These are phyloP conservation scores for Schwanniomyces pseudopolymorphus DNA, from an alignment of 805 yeast species.

Conservation along the genomic window DNA sequence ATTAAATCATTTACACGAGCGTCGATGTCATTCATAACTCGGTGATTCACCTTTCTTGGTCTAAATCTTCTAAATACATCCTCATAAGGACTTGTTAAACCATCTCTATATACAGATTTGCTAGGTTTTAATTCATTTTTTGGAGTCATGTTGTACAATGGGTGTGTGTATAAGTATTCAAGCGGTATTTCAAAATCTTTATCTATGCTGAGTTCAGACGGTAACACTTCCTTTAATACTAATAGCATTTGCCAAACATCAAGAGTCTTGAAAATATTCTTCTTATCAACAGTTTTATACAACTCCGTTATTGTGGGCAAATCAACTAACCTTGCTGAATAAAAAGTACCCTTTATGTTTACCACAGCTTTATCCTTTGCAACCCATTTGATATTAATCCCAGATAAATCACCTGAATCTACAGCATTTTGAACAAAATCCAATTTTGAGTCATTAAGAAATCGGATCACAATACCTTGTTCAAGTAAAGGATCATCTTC, in stretches of 20 bases:
- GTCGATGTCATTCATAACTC: slow-evolving; percentile 76
- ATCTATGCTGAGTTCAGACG: slow-evolving; percentile 41
- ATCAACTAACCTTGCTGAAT: slow-evolving; percentile 84
- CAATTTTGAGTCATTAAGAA: slow-evolving; percentile 65
- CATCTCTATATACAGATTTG: slow-evolving; percentile 63
- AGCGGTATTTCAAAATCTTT: slow-evolving; percentile 45
- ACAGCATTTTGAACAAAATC: slow-evolving; percentile 76
- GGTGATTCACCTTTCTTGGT: slow-evolving; percentile 65
- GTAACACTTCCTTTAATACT: slow-evolving; percentile 56
- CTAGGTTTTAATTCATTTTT: slow-evolving; percentile 42
- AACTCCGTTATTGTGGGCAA: slow-evolving; percentile 86
- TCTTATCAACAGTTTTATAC: slow-evolving; percentile 84
- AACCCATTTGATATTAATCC: slow-evolving; percentile 76
- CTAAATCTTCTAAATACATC: slow-evolving; percentile 69
- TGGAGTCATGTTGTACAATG: slow-evolving; percentile 34
- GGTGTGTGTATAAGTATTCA: slow-evolving; percentile 34
- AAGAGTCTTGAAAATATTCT: slow-evolving; percentile 81
- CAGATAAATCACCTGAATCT: slow-evolving; percentile 72
- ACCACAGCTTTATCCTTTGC: slow-evolving; percentile 79
- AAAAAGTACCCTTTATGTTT: slow-evolving; percentile 62
- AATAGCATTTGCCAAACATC: slow-evolving; percentile 85
- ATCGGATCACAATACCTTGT: slow-evolving; percentile 78
- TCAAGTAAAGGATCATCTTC: slow-evolving; percentile 94
- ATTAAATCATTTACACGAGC: slow-evolving; percentile 74
- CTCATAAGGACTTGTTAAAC: slow-evolving; percentile 78